Evolutionary conservation across 2,329 filamentous ascomycete genomes (phyloP), one percentile per base, ranked within the genome.

Genomic region (Exophiala lecanii-corni): DNA sequence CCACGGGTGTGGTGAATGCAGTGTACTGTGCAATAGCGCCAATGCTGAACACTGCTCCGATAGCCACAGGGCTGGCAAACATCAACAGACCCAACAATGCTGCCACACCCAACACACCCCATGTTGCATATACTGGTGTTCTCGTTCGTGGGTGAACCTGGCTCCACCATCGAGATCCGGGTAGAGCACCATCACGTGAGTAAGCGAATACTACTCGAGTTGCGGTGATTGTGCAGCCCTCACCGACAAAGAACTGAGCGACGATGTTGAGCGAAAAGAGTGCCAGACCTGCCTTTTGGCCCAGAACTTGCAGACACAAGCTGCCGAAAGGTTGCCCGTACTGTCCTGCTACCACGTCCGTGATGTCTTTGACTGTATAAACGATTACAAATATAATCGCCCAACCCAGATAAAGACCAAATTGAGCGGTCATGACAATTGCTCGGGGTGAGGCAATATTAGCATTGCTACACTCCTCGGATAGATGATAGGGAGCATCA

Each of bases 391-490:
- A 43, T 15, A 60, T 56, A 13, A 61, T 51, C 2, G 53, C 51
- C 36, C 48, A 61, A 6, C 58, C 60, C 12, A 57, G 41, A 12
- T 49, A 57, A 1, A 61, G 45, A 12, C 60, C 60, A 10, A 51
- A 49, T 37, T 59, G 56, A 1, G 53, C 50, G 6, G 60, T 62
- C 55, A 61, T 56, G 30, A 59, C 55, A 40, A 62, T 62, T 6
- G 60, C 60, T 35, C 60, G 41, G 6, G 60, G 59, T 2, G 54
- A 53, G 9, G 59, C 59, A 15, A 62, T 55, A 35, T 61, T 60
- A 26, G 57, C 56, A 38, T 62, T 62, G 31, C 48, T 50, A 50
- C 59, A 62, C 47, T 62, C 60, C 47, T 62, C 59, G 10, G 56
- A 56, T 3, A 62, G 49, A 26, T 62, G 59, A 36, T 62, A 61